Base-by-base conservation (phyloP, 164 flowering plant genomes). In the Liquidambar formosana region DNA sequence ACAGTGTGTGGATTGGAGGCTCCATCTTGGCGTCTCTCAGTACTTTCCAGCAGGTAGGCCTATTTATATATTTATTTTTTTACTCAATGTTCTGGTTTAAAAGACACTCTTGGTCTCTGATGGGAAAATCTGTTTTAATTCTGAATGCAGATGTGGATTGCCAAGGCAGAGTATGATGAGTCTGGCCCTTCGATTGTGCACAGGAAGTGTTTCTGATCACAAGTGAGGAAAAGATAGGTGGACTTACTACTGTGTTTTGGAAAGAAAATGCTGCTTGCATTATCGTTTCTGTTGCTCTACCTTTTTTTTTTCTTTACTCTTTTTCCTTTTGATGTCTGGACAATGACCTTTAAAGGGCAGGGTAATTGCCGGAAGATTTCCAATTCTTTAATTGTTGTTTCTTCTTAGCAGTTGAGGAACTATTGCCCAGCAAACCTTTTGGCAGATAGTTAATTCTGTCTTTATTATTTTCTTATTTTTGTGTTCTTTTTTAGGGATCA, bases 1-100 rank as follows among this genome's bases (percentile, higher is more conserved):
- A 76, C 57, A 77, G 82, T 76, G 82, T 76, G 28, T 79, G 82
- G 82, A 79, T 79, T 19, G 82, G 82, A 12, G 79, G 82, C 18
- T 76, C 77, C 38, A 79, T 76, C 23, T 70, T 79, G 77, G 79
- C 79, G 26, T 73, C 79, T 19, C 71, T 77, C 51, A 72, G 83
- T 41, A 80, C 83, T 14, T 80, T 77, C 79, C 83, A 80, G 66
- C 82, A 79, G 78, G 83, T 74, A 46, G 0, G 45, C 27, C 25
- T 63, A 9, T 47, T 49, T n/a, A n/a, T n/a, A n/a, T n/a, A n/a
- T n/a, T 64, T 10, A 16, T 65, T 33, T 38, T 57, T 64, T 60
- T 18, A 12, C 41, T 6, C 6, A 33, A 33, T 33, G 6, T 33
- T 33, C 6, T 33, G 4, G 6, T 33, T 33, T 33, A 6, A 33